Conservation (phyloP, 75 land plant species). For the Azolla pinnata region DNA sequence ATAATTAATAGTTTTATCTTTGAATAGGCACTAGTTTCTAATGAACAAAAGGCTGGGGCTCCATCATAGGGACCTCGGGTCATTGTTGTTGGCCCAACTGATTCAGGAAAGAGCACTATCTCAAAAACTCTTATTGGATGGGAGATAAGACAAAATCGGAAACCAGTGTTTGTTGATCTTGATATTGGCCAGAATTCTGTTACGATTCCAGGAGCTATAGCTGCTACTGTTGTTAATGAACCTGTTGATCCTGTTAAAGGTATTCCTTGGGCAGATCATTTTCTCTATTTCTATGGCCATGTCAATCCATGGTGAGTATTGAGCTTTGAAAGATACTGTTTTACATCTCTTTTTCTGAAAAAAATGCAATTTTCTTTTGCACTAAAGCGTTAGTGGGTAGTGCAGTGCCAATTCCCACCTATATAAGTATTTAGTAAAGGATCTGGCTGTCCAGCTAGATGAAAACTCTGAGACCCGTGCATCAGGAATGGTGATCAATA, state of each 20-base stretch:
- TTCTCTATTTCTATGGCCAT: slow-evolving; percentile 90
- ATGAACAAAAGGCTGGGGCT: not conserved
- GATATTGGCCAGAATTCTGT: slow-evolving; percentile 95
- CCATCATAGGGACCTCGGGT: slow-evolving; percentile 83
- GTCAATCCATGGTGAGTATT: slow-evolving; percentile 62
- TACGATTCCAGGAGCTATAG: slow-evolving; percentile 78
- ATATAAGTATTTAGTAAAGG: slow-evolving; percentile 73
- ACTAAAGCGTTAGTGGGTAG: not conserved
- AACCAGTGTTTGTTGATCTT: slow-evolving; percentile 87
- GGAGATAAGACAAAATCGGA: slow-evolving; percentile 83
- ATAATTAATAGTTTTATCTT: slow-evolving; percentile 25
- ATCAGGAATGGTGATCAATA: slow-evolving; percentile 95
- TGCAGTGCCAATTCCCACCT: slow-evolving; percentile 71
- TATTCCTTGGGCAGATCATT: slow-evolving; percentile 72
- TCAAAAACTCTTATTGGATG: slow-evolving; percentile 86
- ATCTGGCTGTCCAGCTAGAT: slow-evolving; percentile 63
- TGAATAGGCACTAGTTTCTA: not conserved
- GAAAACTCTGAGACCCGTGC: slow-evolving; percentile 69
- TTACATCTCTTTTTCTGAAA: not conserved
- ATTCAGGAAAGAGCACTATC: slow-evolving; percentile 93
- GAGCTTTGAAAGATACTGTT: slow-evolving; percentile 2
- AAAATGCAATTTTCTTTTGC: not conserved
- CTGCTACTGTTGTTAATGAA: slow-evolving; percentile 88
- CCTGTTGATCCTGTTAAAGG: slow-evolving; percentile 94
- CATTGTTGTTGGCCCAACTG: slow-evolving; percentile 95